Conservation (phyloP, 2,329 filamentous ascomycete genomes). For the Fusarium staphyleae region DNA sequence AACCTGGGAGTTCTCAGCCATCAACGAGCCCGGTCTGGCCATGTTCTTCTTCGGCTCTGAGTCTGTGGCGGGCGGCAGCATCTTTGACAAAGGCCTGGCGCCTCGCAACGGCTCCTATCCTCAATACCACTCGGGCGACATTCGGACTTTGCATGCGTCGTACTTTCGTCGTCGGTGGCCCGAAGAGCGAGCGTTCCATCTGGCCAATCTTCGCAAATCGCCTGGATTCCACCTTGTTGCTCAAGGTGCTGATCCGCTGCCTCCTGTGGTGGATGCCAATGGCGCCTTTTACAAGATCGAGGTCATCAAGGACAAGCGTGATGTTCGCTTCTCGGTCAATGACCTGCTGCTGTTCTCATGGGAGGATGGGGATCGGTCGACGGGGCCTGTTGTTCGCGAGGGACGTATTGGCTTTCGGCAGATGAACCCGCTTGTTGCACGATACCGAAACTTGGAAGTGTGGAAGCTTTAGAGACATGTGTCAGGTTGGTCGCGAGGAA, state of each 20-base stretch:
- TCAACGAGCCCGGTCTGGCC: slow-evolving; percentile 31
- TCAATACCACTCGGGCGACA: slow-evolving; percentile 37
- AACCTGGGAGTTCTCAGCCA: slow-evolving; percentile 33
- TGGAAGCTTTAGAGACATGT: slow-evolving; percentile 24
- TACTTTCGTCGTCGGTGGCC: slow-evolving; percentile 39
- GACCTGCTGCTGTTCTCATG: slow-evolving; percentile 27
- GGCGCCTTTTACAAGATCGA: slow-evolving; percentile 35
- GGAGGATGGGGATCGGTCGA: slow-evolving; percentile 30
- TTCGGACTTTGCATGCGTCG: slow-evolving; percentile 34
- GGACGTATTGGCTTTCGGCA: slow-evolving; percentile 35
- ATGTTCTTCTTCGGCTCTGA: slow-evolving; percentile 38
- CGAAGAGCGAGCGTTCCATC: slow-evolving; percentile 34
- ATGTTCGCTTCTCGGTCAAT: slow-evolving; percentile 30
- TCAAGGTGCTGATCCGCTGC: slow-evolving; percentile 36
- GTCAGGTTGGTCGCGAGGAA: background rate
- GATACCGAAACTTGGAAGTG: slow-evolving; percentile 35
- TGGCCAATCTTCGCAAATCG: slow-evolving; percentile 36
- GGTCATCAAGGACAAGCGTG: slow-evolving; percentile 31
- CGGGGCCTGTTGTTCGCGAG: slow-evolving; percentile 28
- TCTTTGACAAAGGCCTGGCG: slow-evolving; percentile 29
- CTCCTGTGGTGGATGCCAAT: slow-evolving; percentile 26
- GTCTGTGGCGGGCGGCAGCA: slow-evolving; percentile 30
- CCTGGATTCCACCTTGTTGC: slow-evolving; percentile 36
- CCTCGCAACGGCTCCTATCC: slow-evolving; percentile 36
- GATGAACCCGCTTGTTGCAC: slow-evolving; percentile 34